Evolutionary conservation across 1,284 basidiomycete genomes (phyloP).

Genomic region (Thecaphora thlaspeos): DNA sequence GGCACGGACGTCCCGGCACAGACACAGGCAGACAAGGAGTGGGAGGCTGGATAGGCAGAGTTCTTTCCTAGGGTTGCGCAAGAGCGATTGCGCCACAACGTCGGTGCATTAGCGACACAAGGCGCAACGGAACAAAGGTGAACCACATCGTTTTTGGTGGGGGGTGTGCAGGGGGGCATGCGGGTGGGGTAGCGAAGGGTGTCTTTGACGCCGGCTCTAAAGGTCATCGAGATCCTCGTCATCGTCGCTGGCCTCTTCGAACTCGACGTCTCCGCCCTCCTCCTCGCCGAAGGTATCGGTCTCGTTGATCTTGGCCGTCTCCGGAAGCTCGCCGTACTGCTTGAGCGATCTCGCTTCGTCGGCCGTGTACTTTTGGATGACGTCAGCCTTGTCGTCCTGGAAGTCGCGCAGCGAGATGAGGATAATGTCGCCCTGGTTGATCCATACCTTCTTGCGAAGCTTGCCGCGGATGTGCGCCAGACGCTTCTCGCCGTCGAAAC

Average conservation of each 20-base stretch:
- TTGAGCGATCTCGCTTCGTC: slow-evolving; percentile 88
- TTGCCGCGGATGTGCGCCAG: slow-evolving; percentile 98
- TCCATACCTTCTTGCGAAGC: slow-evolving; percentile 99
- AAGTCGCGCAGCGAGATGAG: slow-evolving; percentile 95
- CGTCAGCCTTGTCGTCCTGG: slow-evolving; percentile 98
- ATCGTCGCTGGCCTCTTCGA: slow-evolving; percentile 57
- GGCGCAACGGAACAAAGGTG: neutral
- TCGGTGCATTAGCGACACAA: neutral
- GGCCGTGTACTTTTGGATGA: slow-evolving; percentile 97
- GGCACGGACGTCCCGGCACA: too few species aligned
- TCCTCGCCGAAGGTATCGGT: slow-evolving; percentile 89
- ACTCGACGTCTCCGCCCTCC: slow-evolving; percentile 60
- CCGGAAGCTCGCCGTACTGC: slow-evolving; percentile 95
- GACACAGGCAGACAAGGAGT: too few species aligned
- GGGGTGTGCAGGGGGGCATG: too few species aligned
- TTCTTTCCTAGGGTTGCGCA: too few species aligned
- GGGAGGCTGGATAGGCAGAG: too few species aligned
- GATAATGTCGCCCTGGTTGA: slow-evolving; percentile 97
- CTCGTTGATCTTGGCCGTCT: slow-evolving; percentile 98
- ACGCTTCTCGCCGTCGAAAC: slow-evolving; percentile 97
- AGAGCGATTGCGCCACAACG: too few species aligned
- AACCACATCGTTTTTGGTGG: too few species aligned
- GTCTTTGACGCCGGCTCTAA: slow-evolving; percentile 5
- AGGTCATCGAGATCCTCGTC: slow-evolving; percentile 52
- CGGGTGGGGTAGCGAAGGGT: neutral